Evolutionary conservation across 1,139 yeast genomes (phyloP).

Genomic region (Suzukiozyma palmioleophila): DNA sequence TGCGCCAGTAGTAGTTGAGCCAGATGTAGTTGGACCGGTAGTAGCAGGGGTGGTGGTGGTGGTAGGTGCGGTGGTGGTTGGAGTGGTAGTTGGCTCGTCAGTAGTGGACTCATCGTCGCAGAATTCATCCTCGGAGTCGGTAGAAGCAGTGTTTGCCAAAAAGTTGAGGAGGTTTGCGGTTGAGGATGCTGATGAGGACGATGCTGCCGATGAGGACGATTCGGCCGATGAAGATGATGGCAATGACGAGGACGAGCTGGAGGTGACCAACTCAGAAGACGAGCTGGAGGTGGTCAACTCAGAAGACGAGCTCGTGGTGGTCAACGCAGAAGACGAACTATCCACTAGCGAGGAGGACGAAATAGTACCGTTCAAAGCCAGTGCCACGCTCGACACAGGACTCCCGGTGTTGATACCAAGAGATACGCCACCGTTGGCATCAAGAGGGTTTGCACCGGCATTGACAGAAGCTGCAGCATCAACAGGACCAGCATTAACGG

Average conservation of each 20-base stretch:
- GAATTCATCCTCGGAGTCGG: background rate
- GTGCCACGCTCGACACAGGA: too few relatives aligned
- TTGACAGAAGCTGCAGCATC: slow-evolving; percentile 5
- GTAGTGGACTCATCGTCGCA: background rate
- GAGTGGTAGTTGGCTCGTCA: slow-evolving; percentile 5
- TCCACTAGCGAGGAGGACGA: too few relatives aligned
- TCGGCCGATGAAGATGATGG: background rate
- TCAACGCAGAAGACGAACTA: too few relatives aligned
- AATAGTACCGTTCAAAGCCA: too few relatives aligned
- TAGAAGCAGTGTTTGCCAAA: slow-evolving; percentile 3
- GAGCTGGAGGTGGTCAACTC: background rate
- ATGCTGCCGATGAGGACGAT: slow-evolving; percentile 2
- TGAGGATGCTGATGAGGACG: slow-evolving; percentile 4
- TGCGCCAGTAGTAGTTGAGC: background rate
- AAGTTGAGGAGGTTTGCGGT: background rate
- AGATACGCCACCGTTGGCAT: slow-evolving; percentile 5
- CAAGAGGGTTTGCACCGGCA: too few relatives aligned
- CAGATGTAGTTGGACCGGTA: background rate
- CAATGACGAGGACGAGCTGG: background rate
- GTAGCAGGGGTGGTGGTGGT: background rate
- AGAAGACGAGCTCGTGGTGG: background rate
- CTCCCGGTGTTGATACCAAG: slow-evolving; percentile 6
- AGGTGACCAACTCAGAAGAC: background rate
- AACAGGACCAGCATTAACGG: slow-evolving; percentile 8
- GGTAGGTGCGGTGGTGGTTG: background rate